A percentile compares a stretch with the other conserved stretches of the same genome.
Conservation (phyloP, 1,284 basidiomycete species). For the Porphyrellus sp. region DNA sequence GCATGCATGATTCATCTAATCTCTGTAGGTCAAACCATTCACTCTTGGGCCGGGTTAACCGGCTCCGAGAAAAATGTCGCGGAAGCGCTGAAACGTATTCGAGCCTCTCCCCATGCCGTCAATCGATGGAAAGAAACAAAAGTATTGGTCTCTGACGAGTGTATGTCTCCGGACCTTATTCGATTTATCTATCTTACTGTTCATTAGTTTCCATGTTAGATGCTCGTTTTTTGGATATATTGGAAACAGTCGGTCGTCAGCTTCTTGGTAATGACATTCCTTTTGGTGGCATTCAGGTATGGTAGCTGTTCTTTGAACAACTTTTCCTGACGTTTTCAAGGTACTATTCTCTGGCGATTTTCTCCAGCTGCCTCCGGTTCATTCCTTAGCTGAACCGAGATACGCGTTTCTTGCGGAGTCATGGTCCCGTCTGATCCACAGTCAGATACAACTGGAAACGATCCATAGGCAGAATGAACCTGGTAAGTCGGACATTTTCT, state of each 20-base stretch:
- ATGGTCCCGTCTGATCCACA: neutral
- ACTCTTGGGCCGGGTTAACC: neutral
- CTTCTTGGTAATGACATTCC: neutral
- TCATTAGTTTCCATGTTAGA: neutral
- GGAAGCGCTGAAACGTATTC: neutral
- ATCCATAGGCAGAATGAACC: neutral
- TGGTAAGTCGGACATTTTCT: too few species aligned
- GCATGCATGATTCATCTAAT: neutral
- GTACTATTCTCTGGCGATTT: neutral
- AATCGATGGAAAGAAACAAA: neutral
- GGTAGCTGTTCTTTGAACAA: neutral
- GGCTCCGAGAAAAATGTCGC: neutral
- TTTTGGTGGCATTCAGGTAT: neutral
- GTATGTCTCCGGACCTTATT: neutral
- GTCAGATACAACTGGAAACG: neutral
- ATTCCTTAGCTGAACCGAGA: neutral
- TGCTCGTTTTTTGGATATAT: neutral
- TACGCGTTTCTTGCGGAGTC: neutral
- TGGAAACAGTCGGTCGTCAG: neutral
- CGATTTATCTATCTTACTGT: neutral
- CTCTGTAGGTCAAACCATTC: neutral
- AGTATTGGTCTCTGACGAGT: neutral
- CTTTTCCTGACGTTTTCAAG: neutral
- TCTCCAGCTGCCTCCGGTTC: neutral
- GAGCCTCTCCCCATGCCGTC: too few species aligned